phyloP scores from a whole-genome alignment of 768 basidiomycete genomes.

The Boletus bicolor region DNA sequence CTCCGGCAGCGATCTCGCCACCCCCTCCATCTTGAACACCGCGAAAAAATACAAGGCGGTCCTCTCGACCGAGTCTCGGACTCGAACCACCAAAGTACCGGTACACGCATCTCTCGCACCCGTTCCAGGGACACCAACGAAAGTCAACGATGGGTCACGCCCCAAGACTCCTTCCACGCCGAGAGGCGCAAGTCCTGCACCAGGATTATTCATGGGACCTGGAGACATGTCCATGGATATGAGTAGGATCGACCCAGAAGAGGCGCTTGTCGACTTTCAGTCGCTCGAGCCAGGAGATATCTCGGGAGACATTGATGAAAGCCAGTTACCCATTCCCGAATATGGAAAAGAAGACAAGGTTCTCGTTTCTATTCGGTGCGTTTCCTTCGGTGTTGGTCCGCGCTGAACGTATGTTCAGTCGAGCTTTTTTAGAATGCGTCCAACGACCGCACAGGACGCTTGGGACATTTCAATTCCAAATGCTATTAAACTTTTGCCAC shows the following conservation, averaged over 20 bases:
- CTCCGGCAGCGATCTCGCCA: slow-evolving; percentile 34
- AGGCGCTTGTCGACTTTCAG: slow-evolving; percentile 71
- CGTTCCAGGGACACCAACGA: slow-evolving; percentile 55
- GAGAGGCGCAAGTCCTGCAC: slow-evolving; percentile 46
- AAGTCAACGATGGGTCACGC: slow-evolving; percentile 36
- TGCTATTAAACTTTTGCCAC: slow-evolving; percentile 59
- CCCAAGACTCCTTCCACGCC: slow-evolving; percentile 57
- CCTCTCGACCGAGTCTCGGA: slow-evolving; percentile 45
- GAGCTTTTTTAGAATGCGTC: slow-evolving; percentile 52
- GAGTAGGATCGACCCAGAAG: slow-evolving; percentile 70
- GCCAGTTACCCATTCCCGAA: slow-evolving; percentile 41
- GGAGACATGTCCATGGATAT: slow-evolving; percentile 69
- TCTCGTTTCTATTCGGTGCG: slow-evolving; percentile 76
- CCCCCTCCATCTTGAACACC: slow-evolving; percentile 38
- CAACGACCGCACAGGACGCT: slow-evolving; percentile 47
- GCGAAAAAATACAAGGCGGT: slow-evolving; percentile 69
- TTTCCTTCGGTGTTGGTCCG: not conserved
- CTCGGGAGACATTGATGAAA: slow-evolving; percentile 66
- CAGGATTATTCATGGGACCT: slow-evolving; percentile 37
- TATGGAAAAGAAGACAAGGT: slow-evolving; percentile 82
- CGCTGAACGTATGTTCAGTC: not conserved
- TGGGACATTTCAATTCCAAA: slow-evolving; percentile 51
- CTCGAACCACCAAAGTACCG: slow-evolving; percentile 31
- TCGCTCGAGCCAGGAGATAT: slow-evolving; percentile 68
- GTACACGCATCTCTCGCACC: slow-evolving; percentile 35